phyloP scores from a whole-genome alignment of 2,329 filamentous ascomycete genomes.

The Fusarium sp. region DNA sequence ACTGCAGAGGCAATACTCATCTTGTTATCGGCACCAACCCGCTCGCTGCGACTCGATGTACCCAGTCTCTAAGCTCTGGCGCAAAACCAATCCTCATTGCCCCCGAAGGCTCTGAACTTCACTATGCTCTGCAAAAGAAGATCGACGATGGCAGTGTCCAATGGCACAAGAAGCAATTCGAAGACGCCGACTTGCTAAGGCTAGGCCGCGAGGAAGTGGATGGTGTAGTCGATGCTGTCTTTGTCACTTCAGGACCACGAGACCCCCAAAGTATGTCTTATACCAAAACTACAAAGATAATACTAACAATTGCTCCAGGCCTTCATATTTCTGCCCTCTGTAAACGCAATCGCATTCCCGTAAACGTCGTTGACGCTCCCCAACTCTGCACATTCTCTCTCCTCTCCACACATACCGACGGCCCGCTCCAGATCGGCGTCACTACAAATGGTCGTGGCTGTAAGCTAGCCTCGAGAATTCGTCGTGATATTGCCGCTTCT shows the following conservation, averaged over 20 bases:
- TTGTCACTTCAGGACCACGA: constrained; percentile 73
- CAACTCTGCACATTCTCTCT: constrained; percentile 89
- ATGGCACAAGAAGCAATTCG: constrained; percentile 73
- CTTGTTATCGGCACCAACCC: constrained; percentile 88
- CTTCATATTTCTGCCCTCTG: constrained; percentile 78
- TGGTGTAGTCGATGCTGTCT: constrained; percentile 87
- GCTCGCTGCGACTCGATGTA: constrained; percentile 84
- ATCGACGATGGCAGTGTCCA: constrained; percentile 73
- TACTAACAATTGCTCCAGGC: constrained; percentile 51
- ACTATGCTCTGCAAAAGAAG: constrained; percentile 67
- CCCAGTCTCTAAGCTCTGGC: constrained; percentile 82
- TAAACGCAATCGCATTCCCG: constrained; percentile 80
- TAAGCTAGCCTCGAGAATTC: constrained; percentile 89
- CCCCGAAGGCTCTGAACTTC: constrained; percentile 68
- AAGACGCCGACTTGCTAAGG: constrained; percentile 75
- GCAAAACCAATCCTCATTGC: constrained; percentile 83
- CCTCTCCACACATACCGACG: constrained; percentile 87
- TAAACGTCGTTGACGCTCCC: constrained; percentile 92
- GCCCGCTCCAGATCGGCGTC: constrained; percentile 92
- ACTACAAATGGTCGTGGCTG: constrained; percentile 96
- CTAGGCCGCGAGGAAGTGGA: constrained; percentile 84
- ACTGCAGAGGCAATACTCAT: constrained; percentile 77
- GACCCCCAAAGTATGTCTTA: constrained; percentile 51
- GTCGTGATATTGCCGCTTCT: constrained; percentile 84
- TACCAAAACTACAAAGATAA: not conserved